A percentile compares a stretch with the other conserved stretches of the same genome.
phyloP scores from a whole-genome alignment of 2,329 filamentous ascomycete genomes.

The Aureobasidium sp. region DNA sequence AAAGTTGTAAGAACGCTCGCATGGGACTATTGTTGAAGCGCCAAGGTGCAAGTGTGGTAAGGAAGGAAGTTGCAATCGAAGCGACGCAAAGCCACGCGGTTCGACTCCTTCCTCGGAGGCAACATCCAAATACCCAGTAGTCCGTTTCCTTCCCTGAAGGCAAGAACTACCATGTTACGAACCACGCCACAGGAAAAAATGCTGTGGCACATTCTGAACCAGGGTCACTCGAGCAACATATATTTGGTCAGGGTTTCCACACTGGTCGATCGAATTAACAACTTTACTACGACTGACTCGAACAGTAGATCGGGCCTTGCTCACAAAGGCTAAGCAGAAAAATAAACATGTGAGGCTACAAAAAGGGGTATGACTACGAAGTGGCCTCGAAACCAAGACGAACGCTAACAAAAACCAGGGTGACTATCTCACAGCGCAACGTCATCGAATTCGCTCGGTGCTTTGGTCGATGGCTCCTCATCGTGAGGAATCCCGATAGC shows the following conservation, averaged over 20 bases:
- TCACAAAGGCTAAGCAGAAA: background rate
- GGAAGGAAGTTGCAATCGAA: background rate
- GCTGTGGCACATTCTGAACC: background rate
- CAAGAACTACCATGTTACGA: too few species aligned
- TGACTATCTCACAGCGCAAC: slow-evolving; percentile 14
- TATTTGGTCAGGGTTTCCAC: background rate
- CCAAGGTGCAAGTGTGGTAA: background rate
- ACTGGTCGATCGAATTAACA: background rate
- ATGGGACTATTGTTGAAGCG: too few species aligned
- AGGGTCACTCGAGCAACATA: background rate
- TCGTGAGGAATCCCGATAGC: slow-evolving; percentile 12
- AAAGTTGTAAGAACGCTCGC: too few species aligned
- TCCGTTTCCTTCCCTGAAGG: too few species aligned
- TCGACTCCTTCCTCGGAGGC: too few species aligned
- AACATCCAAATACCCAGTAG: too few species aligned
- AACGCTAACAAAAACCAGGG: background rate
- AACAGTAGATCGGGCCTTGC: too few species aligned
- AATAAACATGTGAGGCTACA: background rate
- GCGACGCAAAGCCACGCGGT: too few species aligned
- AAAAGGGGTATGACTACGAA: background rate
- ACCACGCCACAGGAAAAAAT: too few species aligned
- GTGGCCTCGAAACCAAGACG: background rate
- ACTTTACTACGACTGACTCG: too few species aligned
- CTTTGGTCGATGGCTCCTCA: slow-evolving; percentile 7
- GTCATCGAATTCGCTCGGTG: slow-evolving; percentile 20